phyloP scores from a whole-genome alignment of 306 rosid species.

The Abrus precatorius region DNA sequence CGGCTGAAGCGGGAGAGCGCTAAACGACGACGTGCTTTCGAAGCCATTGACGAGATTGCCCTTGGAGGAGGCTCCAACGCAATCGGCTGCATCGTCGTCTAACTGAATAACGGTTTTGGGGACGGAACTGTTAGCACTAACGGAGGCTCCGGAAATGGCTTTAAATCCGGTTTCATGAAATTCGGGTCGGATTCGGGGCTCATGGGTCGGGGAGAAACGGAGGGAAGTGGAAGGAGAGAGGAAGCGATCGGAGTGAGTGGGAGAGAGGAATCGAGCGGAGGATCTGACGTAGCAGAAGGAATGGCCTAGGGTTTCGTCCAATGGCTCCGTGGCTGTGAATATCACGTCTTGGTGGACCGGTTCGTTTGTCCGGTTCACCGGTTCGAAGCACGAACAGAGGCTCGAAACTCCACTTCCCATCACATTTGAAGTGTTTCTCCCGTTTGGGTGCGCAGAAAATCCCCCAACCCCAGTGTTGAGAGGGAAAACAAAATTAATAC shows the following conservation, averaged over 20 bases:
- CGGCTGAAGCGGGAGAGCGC: constrained; percentile 89
- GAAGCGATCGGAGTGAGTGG: constrained; percentile 85
- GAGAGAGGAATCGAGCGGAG: constrained; percentile 86
- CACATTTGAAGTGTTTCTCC: constrained; percentile 68
- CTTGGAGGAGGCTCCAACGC: constrained; percentile 24
- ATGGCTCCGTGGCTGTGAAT: constrained; percentile 65
- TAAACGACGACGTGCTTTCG: constrained; percentile 82
- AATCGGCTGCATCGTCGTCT: constrained; percentile 63
- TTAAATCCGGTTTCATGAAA: constrained; percentile 74
- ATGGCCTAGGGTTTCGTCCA: constrained; percentile 99
- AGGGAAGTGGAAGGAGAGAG: constrained; percentile 83
- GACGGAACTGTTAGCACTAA: constrained; percentile 87
- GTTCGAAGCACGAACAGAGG: constrained; percentile 73
- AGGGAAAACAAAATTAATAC: background rate
- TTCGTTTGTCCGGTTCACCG: constrained; percentile 58
- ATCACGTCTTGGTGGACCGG: constrained; percentile 59
- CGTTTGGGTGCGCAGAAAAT: constrained; percentile 53
- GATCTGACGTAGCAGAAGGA: constrained; percentile 94
- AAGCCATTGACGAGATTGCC: constrained; percentile 79
- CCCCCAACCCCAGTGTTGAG: constrained; percentile 47
- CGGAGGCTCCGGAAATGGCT: constrained; percentile 96
- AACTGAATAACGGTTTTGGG: constrained; percentile 83
- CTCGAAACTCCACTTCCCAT: constrained; percentile 90
- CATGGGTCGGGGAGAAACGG: constrained; percentile 86
- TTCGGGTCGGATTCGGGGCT: constrained; percentile 63